Percentiles rank a stretch among this genome's conserved stretches.
Evolutionary conservation across 2,329 filamentous ascomycete species (phyloP).

Genomic region (Nannizziopsis barbatae): DNA sequence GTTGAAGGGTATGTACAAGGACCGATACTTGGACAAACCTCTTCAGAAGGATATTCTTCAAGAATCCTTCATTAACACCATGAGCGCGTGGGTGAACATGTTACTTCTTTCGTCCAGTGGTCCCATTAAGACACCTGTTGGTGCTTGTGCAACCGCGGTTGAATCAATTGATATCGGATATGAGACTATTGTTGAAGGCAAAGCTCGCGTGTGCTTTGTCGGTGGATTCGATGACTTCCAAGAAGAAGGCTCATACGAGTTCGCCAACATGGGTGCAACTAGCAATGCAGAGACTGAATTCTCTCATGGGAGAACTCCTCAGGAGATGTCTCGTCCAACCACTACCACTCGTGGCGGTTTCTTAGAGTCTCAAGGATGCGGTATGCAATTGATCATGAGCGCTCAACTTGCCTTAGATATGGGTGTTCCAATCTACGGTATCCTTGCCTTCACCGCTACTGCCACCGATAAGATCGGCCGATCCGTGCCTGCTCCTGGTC

Average conservation of each 20-base stretch:
- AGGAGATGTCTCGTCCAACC: constrained; percentile 95
- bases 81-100: constrained; percentile 99
- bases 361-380: constrained; percentile 98
- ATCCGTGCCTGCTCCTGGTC: constrained; percentile 88
- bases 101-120: constrained; percentile 91
- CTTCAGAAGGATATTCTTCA: constrained; percentile 98
- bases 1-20: constrained; percentile 95
- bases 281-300: constrained; percentile 97
- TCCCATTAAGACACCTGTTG: constrained; percentile 96
- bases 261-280: constrained; percentile 99
- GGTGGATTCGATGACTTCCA: constrained; percentile 99
- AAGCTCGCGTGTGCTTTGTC: constrained; percentile 92
- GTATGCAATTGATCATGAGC: constrained; percentile 98
- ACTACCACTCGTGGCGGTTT: constrained; percentile 96
- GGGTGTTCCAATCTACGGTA: constrained; percentile 95
- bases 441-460: constrained; percentile 84
- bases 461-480: constrained; percentile 99
- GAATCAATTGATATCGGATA: constrained; percentile 97
- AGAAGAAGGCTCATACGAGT: constrained; percentile 97
- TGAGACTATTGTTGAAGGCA: constrained; percentile 96
- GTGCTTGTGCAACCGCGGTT: constrained; percentile 91
- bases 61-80: constrained; percentile 99
- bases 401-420: constrained; percentile 92
- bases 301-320: constrained; percentile 83
- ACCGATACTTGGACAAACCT: constrained; percentile 90